These are phyloP conservation scores for Sphagnum tenellum DNA, from an alignment of 225 moss, liverwort and hornwort genomes.

Conservation along the genomic window DNA sequence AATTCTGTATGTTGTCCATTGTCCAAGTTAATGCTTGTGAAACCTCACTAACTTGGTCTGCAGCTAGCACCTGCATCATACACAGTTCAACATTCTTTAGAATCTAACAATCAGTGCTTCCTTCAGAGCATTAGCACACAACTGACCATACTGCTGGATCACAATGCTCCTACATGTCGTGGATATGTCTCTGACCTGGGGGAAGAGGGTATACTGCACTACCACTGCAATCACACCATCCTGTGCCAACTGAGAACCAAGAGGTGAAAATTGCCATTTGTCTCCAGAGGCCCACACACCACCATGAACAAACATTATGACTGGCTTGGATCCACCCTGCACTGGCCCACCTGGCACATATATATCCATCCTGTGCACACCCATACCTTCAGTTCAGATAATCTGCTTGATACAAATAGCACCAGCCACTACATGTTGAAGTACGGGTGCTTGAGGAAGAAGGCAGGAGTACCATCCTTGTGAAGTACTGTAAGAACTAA, in stretches of 20 bases:
- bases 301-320: slow-evolving; percentile 80
- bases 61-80: slow-evolving; percentile 37
- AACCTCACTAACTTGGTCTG: slow-evolving; percentile 71
- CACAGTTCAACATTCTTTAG: neutral
- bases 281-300: slow-evolving; percentile 96
- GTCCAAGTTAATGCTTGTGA: slow-evolving; percentile 82
- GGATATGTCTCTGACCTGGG: slow-evolving; percentile 31
- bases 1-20: slow-evolving; percentile 61
- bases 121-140: too few species aligned
- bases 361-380: slow-evolving; percentile 52
- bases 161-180: neutral
- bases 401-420: too few species aligned
- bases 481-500: too few species aligned
- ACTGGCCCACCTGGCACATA: slow-evolving; percentile 40
- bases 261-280: slow-evolving; percentile 65
- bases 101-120: too few species aligned
- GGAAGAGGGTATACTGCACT: slow-evolving; percentile 74
- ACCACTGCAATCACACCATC: slow-evolving; percentile 67
- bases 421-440: too few species aligned
- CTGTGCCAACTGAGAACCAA: slow-evolving; percentile 73
- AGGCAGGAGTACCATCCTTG: too few species aligned
- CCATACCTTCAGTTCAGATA: too few species aligned
- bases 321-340: slow-evolving; percentile 31
- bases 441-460: too few species aligned
- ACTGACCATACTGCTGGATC: neutral